Evolutionary conservation across 306 rosid genomes (phyloP), one percentile per base, ranked within the genome.

Genomic region (Lathyrus tuberosus): DNA sequence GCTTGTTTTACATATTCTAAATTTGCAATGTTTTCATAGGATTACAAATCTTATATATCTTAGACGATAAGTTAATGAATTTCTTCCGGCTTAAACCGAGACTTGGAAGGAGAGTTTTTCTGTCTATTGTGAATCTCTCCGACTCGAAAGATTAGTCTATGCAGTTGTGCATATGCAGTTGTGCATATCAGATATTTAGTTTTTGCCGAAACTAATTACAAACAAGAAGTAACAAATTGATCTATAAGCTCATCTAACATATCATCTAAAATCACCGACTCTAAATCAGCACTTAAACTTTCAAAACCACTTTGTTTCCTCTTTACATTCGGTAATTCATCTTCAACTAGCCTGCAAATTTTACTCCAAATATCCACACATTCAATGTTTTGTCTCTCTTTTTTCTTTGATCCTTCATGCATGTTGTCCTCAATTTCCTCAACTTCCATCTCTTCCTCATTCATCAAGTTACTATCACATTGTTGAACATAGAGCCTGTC

Each of bases 161-260:
- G 3, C 8, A 33, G 9, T n/a, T n/a, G n/a, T n/a, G n/a, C n/a
- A n/a, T n/a, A n/a, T n/a, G n/a, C n/a, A n/a, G n/a, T 7, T 35
- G 10, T 2, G 40, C 40, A 0, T 0, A 7, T 35, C 0, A 6
- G 3, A 7, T 35, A 35, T 6, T 1, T 2, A 33, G 1, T 33
- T 33, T 33, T 1, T 33, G 1, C 38, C 1, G 2, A 6, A 33
- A 7, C 6, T 7, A 35, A 8, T 35, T 38, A 54, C 63, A 26
- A 48, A 24, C 26, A 24, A 43, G 2, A 52, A 52, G 15, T 22
- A 53, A 22, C 60, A 64, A 84, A 70, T 68, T 91, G 86, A 79
- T 84, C 83, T 15, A 86, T 84, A 35, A 91, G 9, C 64, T 94
- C 99, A 28, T 80, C 75, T 54, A 94, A 41, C 70, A 94, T 73